Evolutionary conservation across 192 early-diverging fungal species (phyloP).

Genomic region (Piromyces sp.): DNA sequence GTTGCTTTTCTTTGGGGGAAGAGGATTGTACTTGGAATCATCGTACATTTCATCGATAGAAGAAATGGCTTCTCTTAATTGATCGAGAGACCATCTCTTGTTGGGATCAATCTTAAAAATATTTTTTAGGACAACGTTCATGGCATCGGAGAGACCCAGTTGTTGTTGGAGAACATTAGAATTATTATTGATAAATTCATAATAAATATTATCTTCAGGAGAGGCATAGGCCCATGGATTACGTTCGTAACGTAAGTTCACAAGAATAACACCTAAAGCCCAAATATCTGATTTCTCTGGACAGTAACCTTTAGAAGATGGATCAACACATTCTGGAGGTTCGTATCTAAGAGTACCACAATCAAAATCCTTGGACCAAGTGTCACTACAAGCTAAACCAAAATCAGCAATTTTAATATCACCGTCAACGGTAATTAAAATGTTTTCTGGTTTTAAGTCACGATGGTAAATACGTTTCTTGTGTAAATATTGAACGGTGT

Average conservation of each 20-base stretch:
- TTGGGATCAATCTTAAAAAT: neutral
- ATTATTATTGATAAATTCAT: neutral
- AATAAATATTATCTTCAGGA: neutral
- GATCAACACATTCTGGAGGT: neutral
- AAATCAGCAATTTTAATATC: neutral
- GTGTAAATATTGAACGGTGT: conserved; percentile 54
- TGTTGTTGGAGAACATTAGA: neutral
- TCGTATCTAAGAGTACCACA: neutral
- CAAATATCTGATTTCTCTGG: neutral
- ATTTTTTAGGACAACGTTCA: neutral
- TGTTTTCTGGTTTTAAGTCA: conserved; percentile 80
- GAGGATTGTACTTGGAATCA: neutral
- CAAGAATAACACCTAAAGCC: neutral
- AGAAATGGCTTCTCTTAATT: neutral
- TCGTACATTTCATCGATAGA: neutral
- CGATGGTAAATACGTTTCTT: conserved; percentile 71
- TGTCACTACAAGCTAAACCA: neutral
- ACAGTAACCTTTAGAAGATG: neutral
- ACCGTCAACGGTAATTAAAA: neutral
- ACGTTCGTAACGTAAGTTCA: neutral
- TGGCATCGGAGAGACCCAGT: neutral
- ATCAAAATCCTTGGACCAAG: neutral
- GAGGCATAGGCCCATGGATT: neutral
- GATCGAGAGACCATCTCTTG: neutral
- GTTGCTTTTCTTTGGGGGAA: neutral